phyloP scores from a whole-genome alignment of 306 rosid species.

The Cyclanthera cordifolia region DNA sequence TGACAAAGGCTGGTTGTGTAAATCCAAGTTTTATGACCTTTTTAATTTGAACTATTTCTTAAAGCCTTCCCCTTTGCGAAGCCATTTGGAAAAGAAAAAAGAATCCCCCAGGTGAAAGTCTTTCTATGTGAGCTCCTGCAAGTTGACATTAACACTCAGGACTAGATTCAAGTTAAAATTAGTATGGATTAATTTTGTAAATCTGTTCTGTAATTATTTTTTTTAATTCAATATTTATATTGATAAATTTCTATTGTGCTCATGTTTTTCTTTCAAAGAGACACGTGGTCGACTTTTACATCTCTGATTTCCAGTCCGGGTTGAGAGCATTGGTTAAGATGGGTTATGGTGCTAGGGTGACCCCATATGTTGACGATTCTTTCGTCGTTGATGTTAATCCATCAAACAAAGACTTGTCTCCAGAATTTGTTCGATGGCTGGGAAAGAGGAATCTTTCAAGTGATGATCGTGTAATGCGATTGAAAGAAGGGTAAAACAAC shows the following conservation, averaged over 20 bases:
- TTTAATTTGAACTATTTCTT: not conserved
- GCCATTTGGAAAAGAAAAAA: not conserved
- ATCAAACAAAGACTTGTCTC: slow-evolving; percentile 62
- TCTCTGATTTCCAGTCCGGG: slow-evolving; percentile 98
- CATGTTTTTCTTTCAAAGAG: slow-evolving; percentile 36
- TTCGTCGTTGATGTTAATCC: slow-evolving; percentile 51
- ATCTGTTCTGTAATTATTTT: not conserved
- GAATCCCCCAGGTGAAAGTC: not conserved
- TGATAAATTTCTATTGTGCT: not conserved
- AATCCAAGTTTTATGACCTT: not conserved
- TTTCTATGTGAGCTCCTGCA: not conserved
- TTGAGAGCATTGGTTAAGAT: slow-evolving; percentile 94
- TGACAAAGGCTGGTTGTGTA: not conserved
- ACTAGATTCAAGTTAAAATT: not conserved
- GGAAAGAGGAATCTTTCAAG: slow-evolving; percentile 79
- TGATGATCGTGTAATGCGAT: slow-evolving; percentile 65
- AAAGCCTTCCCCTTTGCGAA: not conserved
- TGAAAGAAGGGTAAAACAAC: slow-evolving; percentile 80
- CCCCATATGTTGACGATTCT: slow-evolving; percentile 84
- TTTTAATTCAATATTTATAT: not conserved
- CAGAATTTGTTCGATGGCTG: slow-evolving; percentile 76
- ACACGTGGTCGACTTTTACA: slow-evolving; percentile 88
- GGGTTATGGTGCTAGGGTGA: slow-evolving; percentile 81
- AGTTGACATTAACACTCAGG: not conserved
- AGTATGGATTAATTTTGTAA: not conserved